Percentiles rank a stretch among this genome's conserved stretches.
phyloP scores from a whole-genome alignment of 2,329 filamentous ascomycete genomes.

The Diaporthe batatas region DNA sequence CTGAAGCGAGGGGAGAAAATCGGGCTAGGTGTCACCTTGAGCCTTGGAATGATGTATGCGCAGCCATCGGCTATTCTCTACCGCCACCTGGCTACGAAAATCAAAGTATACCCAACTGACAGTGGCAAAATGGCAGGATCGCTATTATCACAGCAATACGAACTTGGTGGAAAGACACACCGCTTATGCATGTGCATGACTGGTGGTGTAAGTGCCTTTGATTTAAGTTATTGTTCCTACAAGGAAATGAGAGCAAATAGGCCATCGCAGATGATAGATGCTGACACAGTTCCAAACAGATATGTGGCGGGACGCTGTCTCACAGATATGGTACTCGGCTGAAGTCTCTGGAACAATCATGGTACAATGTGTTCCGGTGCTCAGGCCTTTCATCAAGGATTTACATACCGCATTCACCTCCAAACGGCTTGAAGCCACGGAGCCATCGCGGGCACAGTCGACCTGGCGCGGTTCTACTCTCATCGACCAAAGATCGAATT shows the following conservation, averaged over 20 bases:
- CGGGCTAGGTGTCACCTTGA: conserved; percentile 64
- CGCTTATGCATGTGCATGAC: conserved; percentile 57
- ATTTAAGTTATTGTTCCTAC: background rate
- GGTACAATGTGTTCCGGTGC: conserved; percentile 66
- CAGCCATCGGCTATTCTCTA: background rate
- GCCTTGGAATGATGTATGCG: conserved; percentile 60
- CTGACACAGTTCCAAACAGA: conserved; percentile 11
- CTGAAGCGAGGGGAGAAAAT: conserved; percentile 64
- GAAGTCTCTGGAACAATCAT: conserved; percentile 68
- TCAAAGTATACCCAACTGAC: background rate
- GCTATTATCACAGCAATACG: conserved; percentile 63
- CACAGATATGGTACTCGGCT: conserved; percentile 63
- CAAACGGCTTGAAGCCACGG: conserved; percentile 41
- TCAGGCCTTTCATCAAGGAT: conserved; percentile 61
- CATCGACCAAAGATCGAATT: conserved; percentile 33
- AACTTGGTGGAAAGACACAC: conserved; percentile 62
- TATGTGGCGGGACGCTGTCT: conserved; percentile 57
- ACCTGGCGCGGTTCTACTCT: conserved; percentile 41
- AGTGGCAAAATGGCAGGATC: conserved; percentile 48
- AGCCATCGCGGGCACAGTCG: conserved; percentile 28
- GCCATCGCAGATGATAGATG: background rate
- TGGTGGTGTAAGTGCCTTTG: conserved; percentile 60
- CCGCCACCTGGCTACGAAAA: background rate
- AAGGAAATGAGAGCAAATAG: too few relatives aligned
- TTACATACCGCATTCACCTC: conserved; percentile 55